These are phyloP conservation scores for Sporothrix phasma DNA, from an alignment of 2,329 filamentous ascomycete species.

Conservation along the genomic window DNA sequence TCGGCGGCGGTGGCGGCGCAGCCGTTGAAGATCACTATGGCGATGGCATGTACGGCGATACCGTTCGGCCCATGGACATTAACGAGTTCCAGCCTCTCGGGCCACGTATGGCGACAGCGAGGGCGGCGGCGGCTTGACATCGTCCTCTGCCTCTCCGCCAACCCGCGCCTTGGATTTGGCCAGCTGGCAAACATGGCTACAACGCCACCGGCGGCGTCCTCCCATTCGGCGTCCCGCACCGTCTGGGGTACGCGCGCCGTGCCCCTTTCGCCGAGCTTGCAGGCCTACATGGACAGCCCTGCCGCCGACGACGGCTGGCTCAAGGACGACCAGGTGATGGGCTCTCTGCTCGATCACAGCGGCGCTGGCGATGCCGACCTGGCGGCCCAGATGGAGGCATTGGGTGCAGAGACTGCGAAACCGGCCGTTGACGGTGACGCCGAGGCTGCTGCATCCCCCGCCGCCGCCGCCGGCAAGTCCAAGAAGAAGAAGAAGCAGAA, in stretches of 20 bases:
- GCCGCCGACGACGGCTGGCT: constrained; percentile 39
- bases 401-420: constrained; percentile 30
- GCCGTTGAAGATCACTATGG: constrained; percentile 11
- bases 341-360: neutral
- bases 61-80: constrained; percentile 31
- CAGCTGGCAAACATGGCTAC: constrained; percentile 69
- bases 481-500: constrained; percentile 65
- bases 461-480: constrained; percentile 26
- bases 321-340: constrained; percentile 8
- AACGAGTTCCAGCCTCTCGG: constrained; percentile 58
- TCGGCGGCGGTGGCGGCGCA: neutral
- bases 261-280: constrained; percentile 45
- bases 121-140: constrained; percentile 24
- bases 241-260: constrained; percentile 86
- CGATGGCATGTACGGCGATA: neutral
- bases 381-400: constrained; percentile 47
- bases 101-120: constrained; percentile 20
- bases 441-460: constrained; percentile 7
- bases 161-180: constrained; percentile 51
- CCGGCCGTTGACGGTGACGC: constrained; percentile 16
- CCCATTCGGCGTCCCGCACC: constrained; percentile 46
- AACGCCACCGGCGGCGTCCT: constrained; percentile 58
- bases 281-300: constrained; percentile 24
- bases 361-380: constrained; percentile 39
- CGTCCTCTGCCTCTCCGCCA: constrained; percentile 33